Percentiles rank a stretch among this genome's conserved stretches.
Evolutionary conservation across 106 monocot species (phyloP).

Genomic region (Alisma plantagoaquatica): DNA sequence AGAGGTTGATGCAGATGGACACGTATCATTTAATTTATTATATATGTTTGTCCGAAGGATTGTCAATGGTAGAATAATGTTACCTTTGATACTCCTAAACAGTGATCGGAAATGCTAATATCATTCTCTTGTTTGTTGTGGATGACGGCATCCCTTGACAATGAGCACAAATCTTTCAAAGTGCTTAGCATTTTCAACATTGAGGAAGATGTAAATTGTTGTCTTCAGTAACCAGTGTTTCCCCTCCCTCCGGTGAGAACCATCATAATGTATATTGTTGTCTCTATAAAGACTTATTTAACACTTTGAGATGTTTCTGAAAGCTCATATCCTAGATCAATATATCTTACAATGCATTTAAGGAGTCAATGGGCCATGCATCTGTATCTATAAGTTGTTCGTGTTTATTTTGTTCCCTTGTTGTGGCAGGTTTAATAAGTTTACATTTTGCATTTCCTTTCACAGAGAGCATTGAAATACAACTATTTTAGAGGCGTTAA

Average conservation of each 20-base stretch:
- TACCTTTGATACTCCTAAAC: too few species aligned
- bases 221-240: background rate
- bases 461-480: conserved; percentile 40
- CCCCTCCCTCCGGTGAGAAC: too few species aligned
- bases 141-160: conserved; percentile 72
- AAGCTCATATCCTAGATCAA: conserved; percentile 78
- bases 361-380: conserved; percentile 53
- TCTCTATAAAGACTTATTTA: conserved; percentile 65
- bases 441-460: background rate
- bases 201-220: conserved; percentile 58
- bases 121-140: conserved; percentile 7
- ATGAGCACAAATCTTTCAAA: conserved; percentile 52
- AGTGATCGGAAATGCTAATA: too few species aligned
- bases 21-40: conserved; percentile 40
- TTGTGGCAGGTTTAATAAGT: background rate
- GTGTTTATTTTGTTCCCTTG: background rate
- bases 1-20: conserved; percentile 30
- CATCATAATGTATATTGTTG: too few species aligned
- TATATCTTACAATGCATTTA: conserved; percentile 59
- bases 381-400: conserved; percentile 49
- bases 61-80: conserved; percentile 67
- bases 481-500: conserved; percentile 75
- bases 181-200: conserved; percentile 55
- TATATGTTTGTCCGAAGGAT: conserved; percentile 66
- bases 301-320: conserved; percentile 92